Conservation (phyloP, 805 yeast genomes). For the Candida jianshihensis region DNA sequence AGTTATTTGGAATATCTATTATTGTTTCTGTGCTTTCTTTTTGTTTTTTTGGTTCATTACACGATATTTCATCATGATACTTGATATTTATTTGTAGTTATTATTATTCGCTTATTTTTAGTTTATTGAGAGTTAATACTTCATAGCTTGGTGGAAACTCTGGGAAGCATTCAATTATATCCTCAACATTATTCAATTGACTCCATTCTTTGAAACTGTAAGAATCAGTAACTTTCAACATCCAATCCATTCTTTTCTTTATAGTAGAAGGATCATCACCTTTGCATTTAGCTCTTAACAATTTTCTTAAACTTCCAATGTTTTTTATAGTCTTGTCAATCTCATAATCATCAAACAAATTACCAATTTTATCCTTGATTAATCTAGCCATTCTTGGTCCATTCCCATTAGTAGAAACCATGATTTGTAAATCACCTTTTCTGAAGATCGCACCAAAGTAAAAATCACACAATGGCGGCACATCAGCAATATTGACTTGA, state of each 20-base stretch:
- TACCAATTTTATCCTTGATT: constrained; percentile 48
- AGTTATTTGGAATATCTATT: too few relatives aligned
- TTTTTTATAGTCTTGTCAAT: constrained; percentile 52
- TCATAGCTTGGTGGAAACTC: constrained; percentile 35
- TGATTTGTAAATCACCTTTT: constrained; percentile 65
- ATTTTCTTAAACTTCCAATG: constrained; percentile 47
- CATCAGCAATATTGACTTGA: constrained; percentile 77
- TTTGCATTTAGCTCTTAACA: constrained; percentile 37
- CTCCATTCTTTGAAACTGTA: constrained; percentile 58
- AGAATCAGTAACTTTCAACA: constrained; percentile 55
- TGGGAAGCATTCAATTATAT: constrained; percentile 43
- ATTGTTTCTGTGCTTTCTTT: neutral
- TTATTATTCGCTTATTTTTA: neutral
- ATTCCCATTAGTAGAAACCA: constrained; percentile 80
- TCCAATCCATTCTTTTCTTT: constrained; percentile 65
- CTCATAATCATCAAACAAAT: constrained; percentile 31
- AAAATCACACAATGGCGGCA: constrained; percentile 78
- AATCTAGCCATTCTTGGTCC: constrained; percentile 69
- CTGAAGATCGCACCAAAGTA: constrained; percentile 77
- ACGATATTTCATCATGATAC: neutral
- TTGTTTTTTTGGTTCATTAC: neutral
- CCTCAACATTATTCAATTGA: constrained; percentile 25
- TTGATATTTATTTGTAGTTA: neutral
- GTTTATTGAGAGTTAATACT: neutral
- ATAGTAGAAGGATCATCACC: constrained; percentile 43